These are phyloP conservation scores for Nannochloropsis gaditana DNA, from an alignment of 108 stramenopile species.

Conservation along the genomic window DNA sequence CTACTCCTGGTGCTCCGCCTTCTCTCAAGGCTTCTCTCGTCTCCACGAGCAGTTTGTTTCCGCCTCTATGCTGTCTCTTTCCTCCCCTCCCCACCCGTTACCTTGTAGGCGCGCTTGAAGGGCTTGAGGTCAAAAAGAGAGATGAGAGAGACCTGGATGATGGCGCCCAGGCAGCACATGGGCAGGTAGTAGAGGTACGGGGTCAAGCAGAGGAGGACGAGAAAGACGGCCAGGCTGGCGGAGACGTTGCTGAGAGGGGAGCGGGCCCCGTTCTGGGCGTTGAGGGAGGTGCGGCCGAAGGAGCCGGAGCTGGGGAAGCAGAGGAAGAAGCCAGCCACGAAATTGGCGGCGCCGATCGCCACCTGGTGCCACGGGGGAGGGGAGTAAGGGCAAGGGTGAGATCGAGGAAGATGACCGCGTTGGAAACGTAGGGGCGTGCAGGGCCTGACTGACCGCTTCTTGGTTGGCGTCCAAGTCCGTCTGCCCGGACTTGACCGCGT, in stretches of 20 bases:
- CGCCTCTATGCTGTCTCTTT: background rate
- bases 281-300: conserved; percentile 29
- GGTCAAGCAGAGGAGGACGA: conserved; percentile 25
- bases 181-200: conserved; percentile 33
- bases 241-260: conserved; percentile 26
- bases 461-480: conserved; percentile 27
- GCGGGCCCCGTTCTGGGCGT: conserved; percentile 28
- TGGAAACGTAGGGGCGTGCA: background rate
- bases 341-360: conserved; percentile 26
- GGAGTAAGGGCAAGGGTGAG: background rate
- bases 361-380: background rate
- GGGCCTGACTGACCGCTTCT: conserved; percentile 21
- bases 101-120: conserved; percentile 26
- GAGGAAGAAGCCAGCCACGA: conserved; percentile 33
- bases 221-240: background rate
- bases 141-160: conserved; percentile 31
- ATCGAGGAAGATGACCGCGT: background rate
- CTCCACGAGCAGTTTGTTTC: background rate
- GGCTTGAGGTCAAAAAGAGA: conserved; percentile 29
- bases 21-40: too few species aligned
- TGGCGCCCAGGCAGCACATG: conserved; percentile 27
- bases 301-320: conserved; percentile 22
- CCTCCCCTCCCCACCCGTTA: background rate
- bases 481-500: conserved; percentile 24
- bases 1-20: too few species aligned